Conservation (phyloP, 1,139 yeast genomes). For the Diutina pseudorugosa region DNA sequence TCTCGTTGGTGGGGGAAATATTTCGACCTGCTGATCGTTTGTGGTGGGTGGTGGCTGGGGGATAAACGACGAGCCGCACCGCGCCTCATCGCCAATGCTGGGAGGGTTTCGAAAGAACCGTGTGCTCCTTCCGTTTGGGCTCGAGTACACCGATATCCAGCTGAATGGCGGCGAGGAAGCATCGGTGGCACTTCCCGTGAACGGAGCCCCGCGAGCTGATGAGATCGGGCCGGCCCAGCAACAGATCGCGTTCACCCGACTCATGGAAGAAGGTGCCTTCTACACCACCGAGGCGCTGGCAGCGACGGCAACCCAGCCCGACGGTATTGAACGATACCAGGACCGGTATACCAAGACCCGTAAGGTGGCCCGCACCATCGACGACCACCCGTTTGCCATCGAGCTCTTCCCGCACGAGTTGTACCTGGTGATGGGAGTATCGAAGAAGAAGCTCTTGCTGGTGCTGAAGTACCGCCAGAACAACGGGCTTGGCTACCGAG, state of each 20-base stretch:
- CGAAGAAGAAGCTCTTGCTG: conserved; percentile 41
- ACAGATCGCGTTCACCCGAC: conserved; percentile 42
- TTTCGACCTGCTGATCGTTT: no score
- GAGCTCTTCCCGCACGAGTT: conserved; percentile 74
- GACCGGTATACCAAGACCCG: conserved; percentile 64
- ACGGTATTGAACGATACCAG: conserved; percentile 63
- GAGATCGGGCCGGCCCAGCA: conserved; percentile 59
- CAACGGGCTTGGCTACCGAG: conserved; percentile 31
- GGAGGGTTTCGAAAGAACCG: conserved; percentile 2
- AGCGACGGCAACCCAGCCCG: conserved; percentile 15
- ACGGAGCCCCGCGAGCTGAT: conserved; percentile 40
- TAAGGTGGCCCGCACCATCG: conserved; percentile 64
- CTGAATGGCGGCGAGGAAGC: conserved; percentile 24
- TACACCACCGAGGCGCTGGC: conserved; percentile 34
- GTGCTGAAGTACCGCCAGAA: conserved; percentile 29
- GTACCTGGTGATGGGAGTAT: conserved; percentile 61
- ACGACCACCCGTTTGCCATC: conserved; percentile 69
- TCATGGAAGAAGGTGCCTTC: conserved; percentile 66
- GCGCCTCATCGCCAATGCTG: conserved; percentile 1
- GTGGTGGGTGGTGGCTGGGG: not conserved
- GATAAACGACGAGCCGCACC: not conserved
- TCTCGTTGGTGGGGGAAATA: no score
- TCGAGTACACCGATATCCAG: conserved; percentile 50
- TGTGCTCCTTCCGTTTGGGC: conserved; percentile 45
- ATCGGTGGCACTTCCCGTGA: conserved; percentile 47